Evolutionary conservation across 192 early-diverging fungal species (phyloP).

Genomic region (Allomyces javanicus): DNA sequence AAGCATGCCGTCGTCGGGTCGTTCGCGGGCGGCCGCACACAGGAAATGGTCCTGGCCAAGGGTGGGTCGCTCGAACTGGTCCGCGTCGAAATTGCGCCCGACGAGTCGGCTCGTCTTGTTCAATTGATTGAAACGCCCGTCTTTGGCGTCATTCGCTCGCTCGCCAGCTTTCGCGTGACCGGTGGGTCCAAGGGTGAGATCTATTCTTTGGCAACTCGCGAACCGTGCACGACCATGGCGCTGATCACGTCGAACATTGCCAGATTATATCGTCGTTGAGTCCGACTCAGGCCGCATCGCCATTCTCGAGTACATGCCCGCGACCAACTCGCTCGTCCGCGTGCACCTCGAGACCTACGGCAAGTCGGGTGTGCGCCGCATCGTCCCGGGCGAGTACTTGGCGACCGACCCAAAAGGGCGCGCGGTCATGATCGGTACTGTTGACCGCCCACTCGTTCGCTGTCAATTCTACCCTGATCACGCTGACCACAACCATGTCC

Average conservation of each 20-base stretch:
- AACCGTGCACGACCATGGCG: not conserved
- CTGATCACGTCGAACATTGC: not conserved
- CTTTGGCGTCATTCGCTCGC: constrained; percentile 69
- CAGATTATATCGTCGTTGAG: constrained; percentile 78
- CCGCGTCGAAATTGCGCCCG: constrained; percentile 50
- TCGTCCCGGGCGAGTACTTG: constrained; percentile 87
- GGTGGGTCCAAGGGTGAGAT: constrained; percentile 64
- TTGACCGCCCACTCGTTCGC: not conserved
- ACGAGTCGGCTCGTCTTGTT: constrained; percentile 53
- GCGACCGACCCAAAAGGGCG: constrained; percentile 90
- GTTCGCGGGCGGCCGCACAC: constrained; percentile 74
- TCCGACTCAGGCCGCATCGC: constrained; percentile 77
- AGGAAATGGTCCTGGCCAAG: constrained; percentile 71
- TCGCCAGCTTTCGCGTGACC: constrained; percentile 69
- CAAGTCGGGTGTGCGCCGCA: constrained; percentile 70
- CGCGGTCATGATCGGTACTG: constrained; percentile 68
- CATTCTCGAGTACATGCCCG: constrained; percentile 71
- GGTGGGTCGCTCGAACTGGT: constrained; percentile 61
- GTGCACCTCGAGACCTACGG: constrained; percentile 89
- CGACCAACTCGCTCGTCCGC: constrained; percentile 47
- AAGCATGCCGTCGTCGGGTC: constrained; percentile 66
- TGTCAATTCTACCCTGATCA: not conserved
- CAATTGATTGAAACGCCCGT: constrained; percentile 32
- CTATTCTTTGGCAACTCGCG: not conserved
- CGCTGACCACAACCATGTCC: constrained; percentile 2